Percentiles rank a stretch among this genome's conserved stretches.
Evolutionary conservation across 441 rosid species (phyloP).

Genomic region (Kokia cookei): DNA sequence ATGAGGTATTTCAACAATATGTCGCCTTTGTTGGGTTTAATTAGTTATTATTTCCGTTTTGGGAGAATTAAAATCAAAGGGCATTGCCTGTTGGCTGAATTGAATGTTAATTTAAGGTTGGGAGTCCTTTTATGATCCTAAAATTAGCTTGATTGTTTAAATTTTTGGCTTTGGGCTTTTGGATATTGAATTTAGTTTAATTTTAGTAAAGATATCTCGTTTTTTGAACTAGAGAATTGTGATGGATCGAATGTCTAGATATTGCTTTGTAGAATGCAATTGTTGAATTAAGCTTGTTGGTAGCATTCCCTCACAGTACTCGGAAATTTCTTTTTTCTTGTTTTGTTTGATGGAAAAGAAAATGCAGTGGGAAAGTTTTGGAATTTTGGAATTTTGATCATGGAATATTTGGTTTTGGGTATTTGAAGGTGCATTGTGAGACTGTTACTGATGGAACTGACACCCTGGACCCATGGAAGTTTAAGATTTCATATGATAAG

Average conservation of each 20-base stretch:
- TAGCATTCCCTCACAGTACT: background rate
- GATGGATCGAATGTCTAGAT: background rate
- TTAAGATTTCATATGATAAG: constrained; percentile 69
- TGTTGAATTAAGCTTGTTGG: background rate
- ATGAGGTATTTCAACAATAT: constrained; percentile 29
- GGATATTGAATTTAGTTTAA: background rate
- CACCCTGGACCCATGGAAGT: constrained; percentile 57
- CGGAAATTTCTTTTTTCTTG: background rate
- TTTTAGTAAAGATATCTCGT: background rate
- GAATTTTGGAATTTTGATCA: background rate
- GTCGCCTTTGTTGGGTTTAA: background rate
- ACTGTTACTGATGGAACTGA: constrained; percentile 51
- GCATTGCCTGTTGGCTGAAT: background rate
- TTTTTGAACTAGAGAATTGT: background rate
- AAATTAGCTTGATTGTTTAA: background rate
- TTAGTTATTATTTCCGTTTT: background rate
- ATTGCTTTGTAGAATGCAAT: background rate
- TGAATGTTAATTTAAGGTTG: too few species aligned
- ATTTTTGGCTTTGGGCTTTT: background rate
- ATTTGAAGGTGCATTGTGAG: constrained; percentile 68
- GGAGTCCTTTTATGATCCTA: background rate
- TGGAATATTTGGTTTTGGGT: background rate
- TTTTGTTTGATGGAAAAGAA: background rate
- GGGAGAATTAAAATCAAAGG: background rate
- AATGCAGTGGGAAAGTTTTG: background rate